Conservation (phyloP, 306 rosid species). For the Inga oerstediana region DNA sequence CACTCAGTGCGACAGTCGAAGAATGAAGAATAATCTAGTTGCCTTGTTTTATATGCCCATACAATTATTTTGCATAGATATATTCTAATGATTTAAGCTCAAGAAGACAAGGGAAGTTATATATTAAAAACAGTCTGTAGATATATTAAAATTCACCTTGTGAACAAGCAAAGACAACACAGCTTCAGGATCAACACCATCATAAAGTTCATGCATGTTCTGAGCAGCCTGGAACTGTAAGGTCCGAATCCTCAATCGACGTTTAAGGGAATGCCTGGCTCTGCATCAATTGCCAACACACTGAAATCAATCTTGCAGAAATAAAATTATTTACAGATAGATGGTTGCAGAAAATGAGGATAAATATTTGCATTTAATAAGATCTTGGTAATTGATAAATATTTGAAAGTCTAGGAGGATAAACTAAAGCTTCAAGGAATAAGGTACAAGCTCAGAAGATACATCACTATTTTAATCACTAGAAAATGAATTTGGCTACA, state of each 20-base stretch:
- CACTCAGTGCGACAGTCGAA: not conserved
- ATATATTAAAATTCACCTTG: slow-evolving; percentile 59
- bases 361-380: not conserved
- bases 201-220: slow-evolving; percentile 75
- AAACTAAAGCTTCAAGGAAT: slow-evolving; percentile 14
- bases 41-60: not conserved
- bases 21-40: not conserved
- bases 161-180: slow-evolving; percentile 84
- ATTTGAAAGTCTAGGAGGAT: slow-evolving; percentile 8
- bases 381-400: slow-evolving; percentile 11
- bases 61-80: not conserved
- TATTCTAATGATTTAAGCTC: slow-evolving; percentile 15
- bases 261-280: slow-evolving; percentile 73
- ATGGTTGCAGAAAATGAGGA: slow-evolving; percentile 12
- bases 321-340: slow-evolving; percentile 29
- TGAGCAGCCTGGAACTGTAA: slow-evolving; percentile 80
- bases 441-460: slow-evolving; percentile 22
- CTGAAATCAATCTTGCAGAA: slow-evolving; percentile 27
- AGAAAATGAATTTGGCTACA: slow-evolving; percentile 24
- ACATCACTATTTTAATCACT: slow-evolving; percentile 26
- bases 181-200: slow-evolving; percentile 90
- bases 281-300: slow-evolving; percentile 49
- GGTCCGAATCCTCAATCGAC: slow-evolving; percentile 85
- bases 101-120: slow-evolving; percentile 20
- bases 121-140: too few species aligned